Percentiles rank a stretch among this genome's conserved stretches.
These are phyloP conservation scores for Citrullus amarus DNA, from an alignment of 306 rosid species.

Conservation along the genomic window DNA sequence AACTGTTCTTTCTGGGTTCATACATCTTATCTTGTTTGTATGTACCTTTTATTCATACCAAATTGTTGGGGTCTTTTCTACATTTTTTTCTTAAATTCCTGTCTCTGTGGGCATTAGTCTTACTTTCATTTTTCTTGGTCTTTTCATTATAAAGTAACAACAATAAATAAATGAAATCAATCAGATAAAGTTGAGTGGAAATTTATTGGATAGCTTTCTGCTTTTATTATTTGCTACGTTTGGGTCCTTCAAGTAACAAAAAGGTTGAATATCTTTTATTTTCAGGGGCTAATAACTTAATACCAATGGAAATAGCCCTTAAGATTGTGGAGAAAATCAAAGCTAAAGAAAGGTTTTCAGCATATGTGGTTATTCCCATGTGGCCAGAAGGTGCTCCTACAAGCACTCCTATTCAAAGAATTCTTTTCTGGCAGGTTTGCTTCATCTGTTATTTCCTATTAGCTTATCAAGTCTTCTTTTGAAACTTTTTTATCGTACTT, in stretches of 20 bases:
- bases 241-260: background rate
- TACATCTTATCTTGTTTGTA: too few relatives aligned
- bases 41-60: too few relatives aligned
- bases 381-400: conserved; percentile 93
- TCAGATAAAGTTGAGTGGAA: background rate
- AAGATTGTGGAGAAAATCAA: conserved; percentile 62
- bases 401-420: conserved; percentile 46
- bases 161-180: background rate
- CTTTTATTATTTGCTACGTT: background rate
- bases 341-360: conserved; percentile 54
- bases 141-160: background rate
- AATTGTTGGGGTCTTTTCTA: too few relatives aligned
- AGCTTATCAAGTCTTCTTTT: background rate
- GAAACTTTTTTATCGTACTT: background rate
- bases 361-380: conserved; percentile 69
- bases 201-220: background rate
- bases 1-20: background rate
- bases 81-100: background rate
- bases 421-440: conserved; percentile 82
- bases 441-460: background rate
- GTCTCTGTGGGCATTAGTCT: background rate
- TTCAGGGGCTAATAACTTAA: conserved; percentile 70
- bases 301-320: conserved; percentile 77
- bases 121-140: background rate
- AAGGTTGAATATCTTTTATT: background rate